These are phyloP conservation scores for Carpinus viminea DNA, from an alignment of 306 rosid genomes.

Conservation along the genomic window DNA sequence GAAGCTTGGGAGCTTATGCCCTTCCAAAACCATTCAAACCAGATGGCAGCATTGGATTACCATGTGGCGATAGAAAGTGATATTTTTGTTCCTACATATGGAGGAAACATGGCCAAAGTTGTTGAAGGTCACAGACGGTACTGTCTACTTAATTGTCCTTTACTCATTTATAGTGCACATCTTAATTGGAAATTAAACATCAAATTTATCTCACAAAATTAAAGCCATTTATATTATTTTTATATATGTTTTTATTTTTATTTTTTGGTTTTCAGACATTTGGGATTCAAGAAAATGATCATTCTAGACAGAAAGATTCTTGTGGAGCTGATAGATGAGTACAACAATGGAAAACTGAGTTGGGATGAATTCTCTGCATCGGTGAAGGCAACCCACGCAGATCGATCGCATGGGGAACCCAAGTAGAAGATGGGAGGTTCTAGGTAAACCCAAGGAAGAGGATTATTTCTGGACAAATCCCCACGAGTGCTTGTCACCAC, in stretches of 20 bases:
- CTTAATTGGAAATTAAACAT: neutral
- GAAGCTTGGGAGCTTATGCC: constrained; percentile 68
- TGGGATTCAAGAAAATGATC: constrained; percentile 43
- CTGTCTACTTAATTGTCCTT: neutral
- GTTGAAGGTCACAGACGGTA: constrained; percentile 95
- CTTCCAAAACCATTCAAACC: constrained; percentile 82
- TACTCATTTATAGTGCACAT: neutral
- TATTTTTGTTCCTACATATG: constrained; percentile 87
- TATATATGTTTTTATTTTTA: neutral
- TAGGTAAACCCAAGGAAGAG: constrained; percentile 44
- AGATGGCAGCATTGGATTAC: constrained; percentile 95
- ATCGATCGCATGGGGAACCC: constrained; percentile 40
- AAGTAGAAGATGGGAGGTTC: constrained; percentile 27
- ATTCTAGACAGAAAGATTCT: no score
- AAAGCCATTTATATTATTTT: neutral
- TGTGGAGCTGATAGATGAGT: constrained; percentile 1
- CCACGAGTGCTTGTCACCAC: no score
- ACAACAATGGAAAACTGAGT: constrained; percentile 35
- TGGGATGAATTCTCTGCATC: constrained; percentile 46
- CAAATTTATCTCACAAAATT: neutral
- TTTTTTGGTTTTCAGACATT: constrained; percentile 23
- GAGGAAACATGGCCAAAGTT: constrained; percentile 97
- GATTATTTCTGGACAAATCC: constrained; percentile 33
- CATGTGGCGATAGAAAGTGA: constrained; percentile 86
- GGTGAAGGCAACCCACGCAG: constrained; percentile 41